Conservation (phyloP, 768 basidiomycete genomes). For the Lactarius tabidus region DNA sequence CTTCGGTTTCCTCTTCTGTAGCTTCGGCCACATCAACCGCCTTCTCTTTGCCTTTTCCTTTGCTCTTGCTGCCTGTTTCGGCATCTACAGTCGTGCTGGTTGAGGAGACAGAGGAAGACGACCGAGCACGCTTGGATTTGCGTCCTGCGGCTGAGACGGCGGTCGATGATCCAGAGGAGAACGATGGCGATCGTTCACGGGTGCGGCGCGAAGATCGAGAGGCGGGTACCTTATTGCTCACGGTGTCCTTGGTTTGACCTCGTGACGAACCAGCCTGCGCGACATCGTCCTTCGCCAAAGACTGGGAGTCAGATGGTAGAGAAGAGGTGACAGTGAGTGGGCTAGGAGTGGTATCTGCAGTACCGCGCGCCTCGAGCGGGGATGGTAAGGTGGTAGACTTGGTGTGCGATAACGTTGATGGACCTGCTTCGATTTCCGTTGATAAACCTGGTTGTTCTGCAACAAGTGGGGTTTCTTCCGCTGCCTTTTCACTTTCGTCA, state of each 20-base stretch:
- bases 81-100: conserved; percentile 15
- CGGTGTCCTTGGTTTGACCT: conserved; percentile 9
- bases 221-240: conserved; percentile 5
- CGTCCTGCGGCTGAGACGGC: conserved; percentile 19
- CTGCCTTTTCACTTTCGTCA: conserved; percentile 8
- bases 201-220: conserved; percentile 18
- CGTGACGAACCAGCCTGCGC: conserved; percentile 6
- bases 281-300: conserved; percentile 12
- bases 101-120: conserved; percentile 24
- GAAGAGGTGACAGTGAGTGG: conserved; percentile 22
- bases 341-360: conserved; percentile 18
- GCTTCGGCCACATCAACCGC: background rate
- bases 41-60: conserved; percentile 25
- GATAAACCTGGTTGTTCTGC: background rate
- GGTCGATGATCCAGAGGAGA: conserved; percentile 24
- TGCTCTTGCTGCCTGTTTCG: background rate
- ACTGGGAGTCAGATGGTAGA: conserved; percentile 13
- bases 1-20: conserved; percentile 17
- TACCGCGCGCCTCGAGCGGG: conserved; percentile 3
- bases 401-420: background rate
- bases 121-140: conserved; percentile 21
- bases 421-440: conserved; percentile 4
- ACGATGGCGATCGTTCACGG: conserved; percentile 14
- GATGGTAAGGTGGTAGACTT: conserved; percentile 4
- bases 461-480: background rate